These are phyloP conservation scores for Hydnomerulius pinastri DNA, from an alignment of 768 basidiomycete genomes.

Conservation along the genomic window DNA sequence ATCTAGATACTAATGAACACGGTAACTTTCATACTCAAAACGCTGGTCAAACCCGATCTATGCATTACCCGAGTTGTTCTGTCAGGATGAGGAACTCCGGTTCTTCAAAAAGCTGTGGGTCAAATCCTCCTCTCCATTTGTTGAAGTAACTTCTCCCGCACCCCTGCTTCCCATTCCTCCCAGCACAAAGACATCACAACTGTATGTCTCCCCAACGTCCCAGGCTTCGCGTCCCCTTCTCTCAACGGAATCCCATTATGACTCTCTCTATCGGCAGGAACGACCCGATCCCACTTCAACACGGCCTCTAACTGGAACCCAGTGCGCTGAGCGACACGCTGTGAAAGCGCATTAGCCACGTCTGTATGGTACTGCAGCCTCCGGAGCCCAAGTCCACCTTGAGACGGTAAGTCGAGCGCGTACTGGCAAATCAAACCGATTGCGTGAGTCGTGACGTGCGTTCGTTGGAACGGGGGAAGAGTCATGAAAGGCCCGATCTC, in stretches of 20 bases:
- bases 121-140: not conserved
- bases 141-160: not conserved
- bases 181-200: constrained; percentile 34
- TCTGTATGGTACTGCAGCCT: constrained; percentile 43
- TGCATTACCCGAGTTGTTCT: too few relatives aligned
- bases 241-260: constrained; percentile 24
- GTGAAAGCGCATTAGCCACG: constrained; percentile 34
- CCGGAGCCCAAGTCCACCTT: constrained; percentile 40
- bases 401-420: constrained; percentile 39
- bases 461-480: constrained; percentile 58
- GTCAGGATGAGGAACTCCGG: too few relatives aligned
- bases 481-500: constrained; percentile 60
- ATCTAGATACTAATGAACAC: too few relatives aligned
- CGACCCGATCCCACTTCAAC: constrained; percentile 34
- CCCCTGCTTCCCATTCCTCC: constrained; percentile 40
- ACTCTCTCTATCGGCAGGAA: constrained; percentile 26
- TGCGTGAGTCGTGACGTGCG: constrained; percentile 58
- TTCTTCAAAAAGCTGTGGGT: too few relatives aligned
- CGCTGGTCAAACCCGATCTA: too few relatives aligned
- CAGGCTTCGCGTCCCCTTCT: constrained; percentile 13
- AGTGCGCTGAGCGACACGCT: constrained; percentile 40
- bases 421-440: constrained; percentile 51
- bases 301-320: constrained; percentile 44
- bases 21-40: too few relatives aligned
- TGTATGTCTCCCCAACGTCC: constrained; percentile 27